Percentiles rank a stretch among this genome's conserved stretches.
phyloP scores from a whole-genome alignment of 768 basidiomycete species.

The Strobilomyces echinocephalus region DNA sequence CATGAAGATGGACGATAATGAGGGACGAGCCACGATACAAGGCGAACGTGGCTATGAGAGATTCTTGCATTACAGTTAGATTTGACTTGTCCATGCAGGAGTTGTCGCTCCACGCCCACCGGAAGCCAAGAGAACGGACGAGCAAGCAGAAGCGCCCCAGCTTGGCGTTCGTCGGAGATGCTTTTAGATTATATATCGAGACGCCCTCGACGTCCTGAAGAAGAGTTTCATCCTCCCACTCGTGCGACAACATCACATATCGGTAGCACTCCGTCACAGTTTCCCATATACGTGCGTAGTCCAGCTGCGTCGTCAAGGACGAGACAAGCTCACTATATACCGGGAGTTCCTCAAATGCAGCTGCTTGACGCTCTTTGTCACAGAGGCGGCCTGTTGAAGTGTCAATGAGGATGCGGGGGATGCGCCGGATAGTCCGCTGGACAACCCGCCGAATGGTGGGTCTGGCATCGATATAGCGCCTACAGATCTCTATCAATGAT shows the following conservation, averaged over 20 bases:
- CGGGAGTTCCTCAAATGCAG: neutral
- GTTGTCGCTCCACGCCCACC: constrained; percentile 1
- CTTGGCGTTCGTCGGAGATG: neutral
- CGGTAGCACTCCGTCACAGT: neutral
- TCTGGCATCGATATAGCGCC: neutral
- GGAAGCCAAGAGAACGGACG: neutral
- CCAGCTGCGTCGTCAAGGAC: neutral
- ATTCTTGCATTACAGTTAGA: neutral
- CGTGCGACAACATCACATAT: constrained; percentile 7
- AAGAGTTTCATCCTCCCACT: constrained; percentile 1
- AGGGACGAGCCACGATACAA: constrained; percentile 9
- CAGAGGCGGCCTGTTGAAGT: neutral
- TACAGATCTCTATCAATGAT: neutral
- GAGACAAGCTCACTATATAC: neutral
- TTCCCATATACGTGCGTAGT: neutral
- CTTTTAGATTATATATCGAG: neutral
- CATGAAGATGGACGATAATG: neutral
- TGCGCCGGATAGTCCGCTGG: neutral
- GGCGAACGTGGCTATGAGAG: constrained; percentile 11
- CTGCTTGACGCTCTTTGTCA: neutral
- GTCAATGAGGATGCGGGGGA: neutral
- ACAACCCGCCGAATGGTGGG: neutral
- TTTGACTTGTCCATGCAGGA: neutral
- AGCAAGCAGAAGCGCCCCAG: neutral
- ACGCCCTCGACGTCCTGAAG: neutral